phyloP scores from a whole-genome alignment of 192 early-diverging fungal species.

The Spizellomyces punctatus region DNA sequence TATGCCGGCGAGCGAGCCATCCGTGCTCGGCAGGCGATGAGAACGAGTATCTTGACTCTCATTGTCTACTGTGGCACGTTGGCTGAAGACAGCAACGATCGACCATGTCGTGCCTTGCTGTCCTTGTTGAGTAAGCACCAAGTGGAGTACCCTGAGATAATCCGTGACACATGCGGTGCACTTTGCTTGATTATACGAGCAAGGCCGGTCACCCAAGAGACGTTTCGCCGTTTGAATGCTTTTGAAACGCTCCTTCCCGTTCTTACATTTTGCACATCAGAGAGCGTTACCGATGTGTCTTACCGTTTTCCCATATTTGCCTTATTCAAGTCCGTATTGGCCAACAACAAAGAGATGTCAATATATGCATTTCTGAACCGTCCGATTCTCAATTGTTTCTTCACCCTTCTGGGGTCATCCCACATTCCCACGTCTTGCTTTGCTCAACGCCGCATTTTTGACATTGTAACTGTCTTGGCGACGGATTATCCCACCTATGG shows the following conservation, averaged over 20 bases:
- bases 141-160: neutral
- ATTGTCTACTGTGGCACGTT: constrained; percentile 8
- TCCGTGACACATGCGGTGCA: constrained; percentile 6
- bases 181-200: constrained; percentile 11
- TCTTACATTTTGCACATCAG: constrained; percentile 2
- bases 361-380: constrained; percentile 11
- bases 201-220: neutral
- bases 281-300: neutral
- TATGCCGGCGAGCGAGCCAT: too few relatives aligned
- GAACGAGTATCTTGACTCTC: neutral
- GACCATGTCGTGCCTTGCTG: constrained; percentile 15
- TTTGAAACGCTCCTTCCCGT: neutral
- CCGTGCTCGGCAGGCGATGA: neutral
- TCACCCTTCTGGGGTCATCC: neutral
- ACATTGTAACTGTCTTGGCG: constrained; percentile 2
- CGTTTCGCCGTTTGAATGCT: constrained; percentile 4
- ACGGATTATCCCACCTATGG: constrained; percentile 20
- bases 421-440: constrained; percentile 5
- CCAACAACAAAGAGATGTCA: neutral
- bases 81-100: neutral
- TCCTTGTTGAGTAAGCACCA: neutral
- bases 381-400: constrained; percentile 3
- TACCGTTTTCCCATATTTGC: constrained; percentile 8
- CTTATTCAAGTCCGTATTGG: neutral
- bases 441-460: constrained; percentile 15